Evolutionary conservation across 495 filamentous ascomycete species (phyloP).

Genomic region (Hyphodiscus hymeniophilus): DNA sequence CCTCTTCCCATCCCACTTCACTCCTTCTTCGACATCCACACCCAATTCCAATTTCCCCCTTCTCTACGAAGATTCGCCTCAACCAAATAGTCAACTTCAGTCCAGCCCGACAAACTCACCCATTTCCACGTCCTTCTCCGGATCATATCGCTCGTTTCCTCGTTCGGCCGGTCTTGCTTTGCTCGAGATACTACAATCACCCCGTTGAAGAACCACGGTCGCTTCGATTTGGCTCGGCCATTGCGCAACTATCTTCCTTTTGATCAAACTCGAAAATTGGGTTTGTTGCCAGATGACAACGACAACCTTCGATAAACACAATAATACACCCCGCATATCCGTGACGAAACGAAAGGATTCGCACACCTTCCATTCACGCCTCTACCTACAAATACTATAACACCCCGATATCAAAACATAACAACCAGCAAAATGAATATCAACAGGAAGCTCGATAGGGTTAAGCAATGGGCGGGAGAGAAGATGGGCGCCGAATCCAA

Average conservation of each 20-base stretch:
- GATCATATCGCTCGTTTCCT: slow-evolving; percentile 13
- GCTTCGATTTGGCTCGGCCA: slow-evolving; percentile 2
- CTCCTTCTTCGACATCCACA: neutral
- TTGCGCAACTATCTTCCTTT: slow-evolving; percentile 7
- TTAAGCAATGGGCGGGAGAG: slow-evolving; percentile 98
- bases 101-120: too few relatives aligned
- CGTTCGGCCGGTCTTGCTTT: too few relatives aligned
- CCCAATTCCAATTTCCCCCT: neutral
- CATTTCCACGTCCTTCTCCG: slow-evolving; percentile 1
- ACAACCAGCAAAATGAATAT: slow-evolving; percentile 59
- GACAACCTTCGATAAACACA: neutral
- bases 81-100: neutral
- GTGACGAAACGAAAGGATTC: neutral
- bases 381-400: neutral
- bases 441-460: slow-evolving; percentile 91
- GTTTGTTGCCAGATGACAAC: slow-evolving; percentile 2
- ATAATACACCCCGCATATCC: slow-evolving; percentile 7
- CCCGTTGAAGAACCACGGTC: slow-evolving; percentile 13
- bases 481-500: slow-evolving; percentile 92
- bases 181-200: neutral
- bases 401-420: neutral
- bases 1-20: neutral
- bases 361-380: neutral
- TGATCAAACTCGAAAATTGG: slow-evolving; percentile 16
- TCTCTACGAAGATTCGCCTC: neutral